Evolutionary conservation across 805 yeast genomes (phyloP), one percentile per base, ranked within the genome.

Genomic region (Yamadazyma olivae): DNA sequence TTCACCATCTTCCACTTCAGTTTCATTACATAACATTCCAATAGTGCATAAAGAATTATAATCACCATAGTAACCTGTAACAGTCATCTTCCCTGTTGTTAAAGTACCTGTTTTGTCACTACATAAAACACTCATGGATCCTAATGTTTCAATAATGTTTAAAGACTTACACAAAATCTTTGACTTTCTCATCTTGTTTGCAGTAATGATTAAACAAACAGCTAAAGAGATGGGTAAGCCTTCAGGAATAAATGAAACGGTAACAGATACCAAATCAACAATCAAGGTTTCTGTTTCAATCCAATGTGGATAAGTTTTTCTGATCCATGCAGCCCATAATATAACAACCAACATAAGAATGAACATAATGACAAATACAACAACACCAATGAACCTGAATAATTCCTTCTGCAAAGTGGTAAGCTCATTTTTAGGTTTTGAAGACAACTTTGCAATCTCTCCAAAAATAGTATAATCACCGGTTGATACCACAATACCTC

Each of bases 141-240:
- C 83, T 44, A 77, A 58, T 13, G 82, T 77, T 50, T 77, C 83
- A 18, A 75, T 74, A 17, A 70, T 66, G 12, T 72, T 53, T 34
- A 74, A 53, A 2, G 71, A 56, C 42, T 73, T 67, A 35, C 74
- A 71, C 33, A 74, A 55, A 22, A 75, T 64, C 33, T 69, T 64
- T 40, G 59, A 53, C 37, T 61, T 58, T 32, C 56, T 62, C 77
- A 76, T 73, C 30, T 57, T 58, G 26, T 52, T 50, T 14, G 80
- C 77, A 18, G 76, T 68, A 27, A 75, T 64, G 21, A 72, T 54
- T 37, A 75, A 55, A 48, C 60, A 79, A 40, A 65, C 74, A 47
- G 71, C 75, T 59, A 54, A 69, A 35, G 75, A 79, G 57, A 59
- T 73, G 38, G 66, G 81, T 21, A 70, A 55, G 27, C 77, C 77